Evolutionary conservation across 2,329 filamentous ascomycete genomes (phyloP).

Genomic region (Verticillium dahliae): DNA sequence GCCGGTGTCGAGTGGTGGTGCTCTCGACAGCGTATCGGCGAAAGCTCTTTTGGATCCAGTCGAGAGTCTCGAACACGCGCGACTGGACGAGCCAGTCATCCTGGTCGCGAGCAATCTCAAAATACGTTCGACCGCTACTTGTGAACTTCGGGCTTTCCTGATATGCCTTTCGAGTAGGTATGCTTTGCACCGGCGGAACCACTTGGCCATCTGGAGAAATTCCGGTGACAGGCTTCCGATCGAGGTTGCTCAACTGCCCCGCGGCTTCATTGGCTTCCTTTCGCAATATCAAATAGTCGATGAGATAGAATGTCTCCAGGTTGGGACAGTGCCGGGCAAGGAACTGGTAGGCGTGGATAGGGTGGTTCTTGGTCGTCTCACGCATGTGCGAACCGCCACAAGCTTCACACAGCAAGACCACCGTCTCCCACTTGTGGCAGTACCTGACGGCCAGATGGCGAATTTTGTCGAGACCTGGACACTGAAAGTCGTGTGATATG

Average conservation of each 20-base stretch:
- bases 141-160: constrained; percentile 12
- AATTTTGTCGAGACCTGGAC: constrained; percentile 22
- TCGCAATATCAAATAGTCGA: constrained; percentile 34
- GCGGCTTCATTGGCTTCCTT: constrained; percentile 9
- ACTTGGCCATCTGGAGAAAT: background rate
- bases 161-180: no score
- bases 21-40: constrained; percentile 27
- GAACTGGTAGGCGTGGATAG: constrained; percentile 36
- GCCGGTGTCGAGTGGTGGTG: constrained; percentile 17
- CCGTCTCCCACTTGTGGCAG: constrained; percentile 30
- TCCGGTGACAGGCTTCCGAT: background rate
- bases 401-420: constrained; percentile 18
- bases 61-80: constrained; percentile 24
- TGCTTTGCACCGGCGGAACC: no score
- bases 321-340: constrained; percentile 32
- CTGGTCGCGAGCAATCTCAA: constrained; percentile 20
- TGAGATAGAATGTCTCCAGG: constrained; percentile 35
- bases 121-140: constrained; percentile 21
- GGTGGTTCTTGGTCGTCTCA: constrained; percentile 20
- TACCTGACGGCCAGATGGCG: constrained; percentile 34
- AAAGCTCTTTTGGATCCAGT: constrained; percentile 32
- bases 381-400: constrained; percentile 25
- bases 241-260: background rate
- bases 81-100: constrained; percentile 27
- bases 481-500: constrained; percentile 18